These are phyloP conservation scores for Ilyonectria mors-panacis DNA, from an alignment of 2,329 filamentous ascomycete species.

Conservation along the genomic window DNA sequence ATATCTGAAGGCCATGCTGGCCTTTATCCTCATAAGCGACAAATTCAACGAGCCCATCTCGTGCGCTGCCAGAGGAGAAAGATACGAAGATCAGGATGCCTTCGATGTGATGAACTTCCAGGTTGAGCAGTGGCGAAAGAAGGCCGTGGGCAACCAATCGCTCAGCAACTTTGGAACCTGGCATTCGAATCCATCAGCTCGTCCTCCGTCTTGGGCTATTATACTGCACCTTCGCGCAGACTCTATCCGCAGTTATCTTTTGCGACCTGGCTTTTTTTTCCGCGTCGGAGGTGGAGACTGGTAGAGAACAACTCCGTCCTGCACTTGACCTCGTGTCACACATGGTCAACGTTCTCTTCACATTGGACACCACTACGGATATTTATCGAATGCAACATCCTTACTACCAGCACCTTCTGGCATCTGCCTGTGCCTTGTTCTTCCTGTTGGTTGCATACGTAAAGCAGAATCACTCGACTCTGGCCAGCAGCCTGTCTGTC, in stretches of 20 bases:
- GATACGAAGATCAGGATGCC: conserved; percentile 43
- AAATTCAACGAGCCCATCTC: conserved; percentile 14
- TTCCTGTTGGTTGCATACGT: conserved; percentile 13
- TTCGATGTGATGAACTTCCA: conserved; percentile 51
- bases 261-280: conserved; percentile 8
- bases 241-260: neutral
- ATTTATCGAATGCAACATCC: conserved; percentile 21
- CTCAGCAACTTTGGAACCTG: neutral
- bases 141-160: conserved; percentile 37
- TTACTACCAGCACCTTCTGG: conserved; percentile 17
- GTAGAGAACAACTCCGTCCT: neutral
- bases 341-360: conserved; percentile 10
- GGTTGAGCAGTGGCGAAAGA: conserved; percentile 48
- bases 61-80: conserved; percentile 7
- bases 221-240: conserved; percentile 7
- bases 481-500: neutral
- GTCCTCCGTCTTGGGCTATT: conserved; percentile 13
- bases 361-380: conserved; percentile 8
- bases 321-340: conserved; percentile 5
- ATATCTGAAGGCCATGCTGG: conserved; percentile 16
- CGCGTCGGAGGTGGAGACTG: conserved; percentile 1
- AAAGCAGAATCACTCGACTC: neutral
- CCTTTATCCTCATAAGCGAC: conserved; percentile 10
- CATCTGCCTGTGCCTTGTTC: conserved; percentile 1
- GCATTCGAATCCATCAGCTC: neutral